Evolutionary conservation across 2,329 filamentous ascomycete species (phyloP).

Genomic region (Boeremia lycopersici): DNA sequence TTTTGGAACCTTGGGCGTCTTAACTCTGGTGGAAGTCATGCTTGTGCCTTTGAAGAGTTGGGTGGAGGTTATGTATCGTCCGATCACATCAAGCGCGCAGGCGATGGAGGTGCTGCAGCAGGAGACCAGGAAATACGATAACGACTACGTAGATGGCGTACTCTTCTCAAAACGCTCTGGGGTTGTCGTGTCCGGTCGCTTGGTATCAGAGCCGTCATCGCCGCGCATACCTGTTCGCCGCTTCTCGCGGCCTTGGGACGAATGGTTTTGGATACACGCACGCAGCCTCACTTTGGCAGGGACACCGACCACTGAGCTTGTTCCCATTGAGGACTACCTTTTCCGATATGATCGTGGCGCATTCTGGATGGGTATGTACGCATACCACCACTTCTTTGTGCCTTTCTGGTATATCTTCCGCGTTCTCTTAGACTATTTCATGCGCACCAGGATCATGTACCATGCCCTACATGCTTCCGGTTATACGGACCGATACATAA

Average conservation of each 20-base stretch:
- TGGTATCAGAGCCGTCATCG: slow-evolving; percentile 54
- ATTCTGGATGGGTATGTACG: slow-evolving; percentile 68
- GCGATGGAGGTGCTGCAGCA: slow-evolving; percentile 56
- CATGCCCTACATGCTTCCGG: slow-evolving; percentile 65
- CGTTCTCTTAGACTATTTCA: slow-evolving; percentile 64
- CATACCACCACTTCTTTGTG: slow-evolving; percentile 65
- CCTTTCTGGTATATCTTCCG: slow-evolving; percentile 67
- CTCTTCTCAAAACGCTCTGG: slow-evolving; percentile 61
- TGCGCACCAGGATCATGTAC: slow-evolving; percentile 69
- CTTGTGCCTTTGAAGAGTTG: slow-evolving; percentile 59
- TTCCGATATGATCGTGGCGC: slow-evolving; percentile 69
- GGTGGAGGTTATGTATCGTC: slow-evolving; percentile 68
- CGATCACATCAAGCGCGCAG: slow-evolving; percentile 57
- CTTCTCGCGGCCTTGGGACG: slow-evolving; percentile 65
- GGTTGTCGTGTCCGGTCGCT: slow-evolving; percentile 65
- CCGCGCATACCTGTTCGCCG: slow-evolving; percentile 32
- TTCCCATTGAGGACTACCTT: slow-evolving; percentile 61
- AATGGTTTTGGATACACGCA: slow-evolving; percentile 77
- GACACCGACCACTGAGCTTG: slow-evolving; percentile 43
- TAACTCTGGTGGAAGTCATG: slow-evolving; percentile 64
- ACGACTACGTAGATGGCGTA: slow-evolving; percentile 74
- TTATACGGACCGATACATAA: slow-evolving; percentile 61
- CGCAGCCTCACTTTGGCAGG: slow-evolving; percentile 15
- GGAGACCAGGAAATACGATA: slow-evolving; percentile 46
- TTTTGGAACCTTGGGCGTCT: slow-evolving; percentile 66